Base-by-base conservation (phyloP, 2,329 filamentous ascomycete genomes). In the Cytospora leucostoma region DNA sequence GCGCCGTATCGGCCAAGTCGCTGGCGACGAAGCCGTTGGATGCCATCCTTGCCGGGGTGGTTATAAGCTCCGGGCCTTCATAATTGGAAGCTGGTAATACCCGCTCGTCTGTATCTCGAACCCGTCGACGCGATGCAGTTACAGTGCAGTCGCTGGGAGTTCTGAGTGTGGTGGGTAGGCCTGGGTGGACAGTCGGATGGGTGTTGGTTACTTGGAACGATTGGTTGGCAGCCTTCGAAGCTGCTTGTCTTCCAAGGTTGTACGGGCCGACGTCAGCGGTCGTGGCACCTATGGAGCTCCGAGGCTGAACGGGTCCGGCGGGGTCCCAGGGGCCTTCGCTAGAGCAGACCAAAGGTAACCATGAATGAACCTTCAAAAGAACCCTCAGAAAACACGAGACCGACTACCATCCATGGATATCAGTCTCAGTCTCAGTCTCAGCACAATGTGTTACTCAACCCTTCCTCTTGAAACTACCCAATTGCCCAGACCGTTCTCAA, bases 11-110 rank as follows among this genome's bases (percentile, higher is more conserved):
- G 69, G 76, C 84, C 71, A 85, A 83, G 72, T 77, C 75, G 75
- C 81, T 84, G 73, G 88, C 85, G 73, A 82, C 85, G 80, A 93
- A 92, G 80, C 90, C 89, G 79, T 86, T 87, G 72, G 86, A 83
- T 72, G 88, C 87, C 89, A 92, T 92, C 66, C 53, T 34, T 61
- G 47, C 59, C 59, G 52, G 27, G 27, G 38, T 61, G 50, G 61
- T 66, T 63, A 66, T 59, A 59, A 64, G 59, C 40, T 55, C 49
- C 21, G 49, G 33, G 64, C 56, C 64, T 56, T 66, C 64, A 66
- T 66, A 66, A 58, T 59, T 56, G 38, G 27, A 44, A 52, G 44
- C 27, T 56, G 12, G 13, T 44, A n/a, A 44, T 49, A 49, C 37
- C 53, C 50, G 38, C 44, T 47, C 44, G 38, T 50, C 13, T 47